Percentiles rank a stretch among this genome's conserved stretches.
phyloP scores from a whole-genome alignment of 169 alveolate species.

The Plasmodium vinckei region DNA sequence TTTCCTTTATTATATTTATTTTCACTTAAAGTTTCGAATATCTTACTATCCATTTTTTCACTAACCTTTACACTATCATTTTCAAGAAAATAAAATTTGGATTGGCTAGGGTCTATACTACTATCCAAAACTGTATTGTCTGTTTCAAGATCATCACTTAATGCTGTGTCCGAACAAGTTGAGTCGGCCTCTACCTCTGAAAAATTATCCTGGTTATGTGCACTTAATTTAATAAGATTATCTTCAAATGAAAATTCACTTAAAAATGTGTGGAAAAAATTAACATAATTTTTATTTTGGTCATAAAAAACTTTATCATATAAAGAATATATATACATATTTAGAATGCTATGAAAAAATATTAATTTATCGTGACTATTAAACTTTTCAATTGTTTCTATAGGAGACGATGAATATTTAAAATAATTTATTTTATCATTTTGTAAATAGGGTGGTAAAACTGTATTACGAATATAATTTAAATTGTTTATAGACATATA shows the following conservation, averaged over 20 bases:
- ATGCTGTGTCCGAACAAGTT: neutral
- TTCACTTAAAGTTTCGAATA: neutral
- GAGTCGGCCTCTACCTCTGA: neutral
- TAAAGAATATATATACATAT: slow-evolving; percentile 11
- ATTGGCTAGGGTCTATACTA: too few species aligned
- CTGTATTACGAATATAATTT: neutral
- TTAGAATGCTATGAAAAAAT: slow-evolving; percentile 24
- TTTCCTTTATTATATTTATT: neutral
- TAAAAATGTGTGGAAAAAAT: slow-evolving; percentile 62
- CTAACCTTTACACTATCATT: slow-evolving; percentile 1
- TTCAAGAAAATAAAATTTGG: neutral
- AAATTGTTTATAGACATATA: too few species aligned
- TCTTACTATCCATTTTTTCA: slow-evolving; percentile 7
- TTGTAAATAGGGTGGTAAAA: neutral
- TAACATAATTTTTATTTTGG: slow-evolving; percentile 6
- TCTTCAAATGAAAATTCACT: slow-evolving; percentile 21
- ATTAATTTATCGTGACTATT: slow-evolving; percentile 65
- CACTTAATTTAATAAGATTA: neutral
- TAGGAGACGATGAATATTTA: neutral
- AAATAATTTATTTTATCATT: neutral
- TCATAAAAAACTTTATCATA: slow-evolving; percentile 28
- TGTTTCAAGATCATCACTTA: too few species aligned
- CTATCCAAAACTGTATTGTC: too few species aligned
- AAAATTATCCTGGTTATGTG: neutral
- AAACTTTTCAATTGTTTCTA: slow-evolving; percentile 19